Percentiles rank a stretch among this genome's conserved stretches.
These are phyloP conservation scores for Fragilariopsis cylindrus DNA, from an alignment of 108 stramenopile genomes.

Conservation along the genomic window DNA sequence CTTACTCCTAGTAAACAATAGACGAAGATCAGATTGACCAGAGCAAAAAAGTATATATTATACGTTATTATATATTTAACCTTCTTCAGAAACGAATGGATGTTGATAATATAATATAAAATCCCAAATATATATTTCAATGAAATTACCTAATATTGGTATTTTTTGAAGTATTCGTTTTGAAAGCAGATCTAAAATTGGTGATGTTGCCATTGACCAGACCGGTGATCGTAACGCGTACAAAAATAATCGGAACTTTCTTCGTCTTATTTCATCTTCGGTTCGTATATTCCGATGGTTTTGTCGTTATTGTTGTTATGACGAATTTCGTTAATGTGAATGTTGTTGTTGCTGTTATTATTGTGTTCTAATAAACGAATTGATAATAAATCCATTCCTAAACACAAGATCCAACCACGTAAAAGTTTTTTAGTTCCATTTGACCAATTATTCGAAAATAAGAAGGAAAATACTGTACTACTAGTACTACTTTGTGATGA, in stretches of 20 bases:
- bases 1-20: too few relatives aligned
- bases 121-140: constrained; percentile 38
- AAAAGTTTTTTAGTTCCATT: not conserved
- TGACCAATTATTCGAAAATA: too few relatives aligned
- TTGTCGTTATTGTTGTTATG: not conserved
- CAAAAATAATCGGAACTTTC: constrained; percentile 35
- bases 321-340: not conserved
- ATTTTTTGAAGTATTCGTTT: constrained; percentile 11
- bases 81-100: constrained; percentile 46
- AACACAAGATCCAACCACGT: constrained; percentile 24
- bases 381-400: constrained; percentile 42
- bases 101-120: constrained; percentile 48
- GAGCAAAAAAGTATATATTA: not conserved
- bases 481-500: too few relatives aligned
- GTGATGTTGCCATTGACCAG: constrained; percentile 31
- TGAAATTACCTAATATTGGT: constrained; percentile 39
- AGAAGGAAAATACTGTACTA: too few relatives aligned
- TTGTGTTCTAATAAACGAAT: constrained; percentile 22
- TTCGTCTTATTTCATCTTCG: constrained; percentile 36
- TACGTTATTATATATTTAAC: constrained; percentile 4
- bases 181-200: constrained; percentile 13
- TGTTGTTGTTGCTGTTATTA: not conserved
- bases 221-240: constrained; percentile 46
- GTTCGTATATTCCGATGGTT: constrained; percentile 5
- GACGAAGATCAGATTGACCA: too few relatives aligned